Conservation (phyloP, 1,284 basidiomycete genomes). For the Microbotryum scabiosae region DNA sequence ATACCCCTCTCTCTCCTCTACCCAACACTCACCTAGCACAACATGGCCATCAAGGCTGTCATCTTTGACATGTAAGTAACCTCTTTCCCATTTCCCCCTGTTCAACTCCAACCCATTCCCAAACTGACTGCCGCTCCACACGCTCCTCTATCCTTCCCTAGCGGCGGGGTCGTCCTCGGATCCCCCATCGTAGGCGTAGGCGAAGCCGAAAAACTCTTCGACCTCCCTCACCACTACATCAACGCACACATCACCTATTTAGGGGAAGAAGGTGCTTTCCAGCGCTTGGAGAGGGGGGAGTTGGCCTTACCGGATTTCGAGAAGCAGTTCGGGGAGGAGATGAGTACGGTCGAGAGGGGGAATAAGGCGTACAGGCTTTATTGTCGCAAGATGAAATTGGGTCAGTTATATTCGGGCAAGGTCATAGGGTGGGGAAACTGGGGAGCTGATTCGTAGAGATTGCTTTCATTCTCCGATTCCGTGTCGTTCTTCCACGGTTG, state of each 20-base stretch:
- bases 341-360: slow-evolving; percentile 33
- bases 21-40: too few relatives aligned
- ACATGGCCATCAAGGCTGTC: slow-evolving; percentile 20
- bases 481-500: too few relatives aligned
- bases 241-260: slow-evolving; percentile 39
- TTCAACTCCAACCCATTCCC: not conserved
- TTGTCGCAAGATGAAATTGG: slow-evolving; percentile 29
- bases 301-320: slow-evolving; percentile 39
- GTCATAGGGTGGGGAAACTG: not conserved
- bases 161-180: slow-evolving; percentile 39
- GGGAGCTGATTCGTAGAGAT: not conserved
- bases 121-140: not conserved
- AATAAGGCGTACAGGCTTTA: slow-evolving; percentile 35
- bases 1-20: too few relatives aligned
- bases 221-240: slow-evolving; percentile 38
- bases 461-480: not conserved
- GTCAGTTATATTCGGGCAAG: slow-evolving; percentile 5
- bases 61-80: slow-evolving; percentile 37
- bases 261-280: slow-evolving; percentile 38
- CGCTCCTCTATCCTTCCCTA: not conserved
- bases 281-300: slow-evolving; percentile 38
- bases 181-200: slow-evolving; percentile 38
- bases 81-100: not conserved
- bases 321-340: slow-evolving; percentile 32
- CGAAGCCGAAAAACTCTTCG: slow-evolving; percentile 33